phyloP scores from a whole-genome alignment of 2,329 filamentous ascomycete genomes.

The Diplodia mutila region DNA sequence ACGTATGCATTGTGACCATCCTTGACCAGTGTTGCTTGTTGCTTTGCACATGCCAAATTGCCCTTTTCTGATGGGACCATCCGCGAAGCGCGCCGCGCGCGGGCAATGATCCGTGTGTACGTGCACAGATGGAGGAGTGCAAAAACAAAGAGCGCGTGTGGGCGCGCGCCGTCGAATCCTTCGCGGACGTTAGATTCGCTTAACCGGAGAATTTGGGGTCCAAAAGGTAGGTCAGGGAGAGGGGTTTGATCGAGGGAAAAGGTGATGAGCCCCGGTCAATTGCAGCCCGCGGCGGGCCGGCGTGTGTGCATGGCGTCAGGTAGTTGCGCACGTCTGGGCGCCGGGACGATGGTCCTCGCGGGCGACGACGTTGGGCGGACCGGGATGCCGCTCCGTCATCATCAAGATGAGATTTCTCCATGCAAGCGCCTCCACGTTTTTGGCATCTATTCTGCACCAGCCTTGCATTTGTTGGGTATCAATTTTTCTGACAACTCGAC shows the following conservation, averaged over 20 bases:
- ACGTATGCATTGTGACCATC: neutral
- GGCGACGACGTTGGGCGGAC: neutral
- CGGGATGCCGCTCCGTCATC: neutral
- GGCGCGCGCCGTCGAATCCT: conserved; percentile 4
- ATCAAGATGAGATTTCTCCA: neutral
- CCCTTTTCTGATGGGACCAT: neutral
- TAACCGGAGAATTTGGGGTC: conserved; percentile 9
- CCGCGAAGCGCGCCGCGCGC: neutral
- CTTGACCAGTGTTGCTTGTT: neutral
- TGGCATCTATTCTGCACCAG: neutral
- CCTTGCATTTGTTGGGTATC: neutral
- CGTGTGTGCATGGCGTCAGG: neutral
- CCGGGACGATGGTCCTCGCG: neutral
- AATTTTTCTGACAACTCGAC: neutral
- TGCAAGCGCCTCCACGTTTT: neutral
- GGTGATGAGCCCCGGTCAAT: neutral
- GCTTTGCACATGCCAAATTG: neutral
- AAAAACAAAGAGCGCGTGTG: neutral
- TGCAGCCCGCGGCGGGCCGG: neutral
- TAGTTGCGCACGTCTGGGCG: neutral
- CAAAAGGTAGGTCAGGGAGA: conserved; percentile 14
- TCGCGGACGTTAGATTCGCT: conserved; percentile 8
- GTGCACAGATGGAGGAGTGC: neutral
- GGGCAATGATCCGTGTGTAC: neutral
- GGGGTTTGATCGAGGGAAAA: neutral